Conservation (phyloP, 23 red algal species). For the Agarophyton chilense region DNA sequence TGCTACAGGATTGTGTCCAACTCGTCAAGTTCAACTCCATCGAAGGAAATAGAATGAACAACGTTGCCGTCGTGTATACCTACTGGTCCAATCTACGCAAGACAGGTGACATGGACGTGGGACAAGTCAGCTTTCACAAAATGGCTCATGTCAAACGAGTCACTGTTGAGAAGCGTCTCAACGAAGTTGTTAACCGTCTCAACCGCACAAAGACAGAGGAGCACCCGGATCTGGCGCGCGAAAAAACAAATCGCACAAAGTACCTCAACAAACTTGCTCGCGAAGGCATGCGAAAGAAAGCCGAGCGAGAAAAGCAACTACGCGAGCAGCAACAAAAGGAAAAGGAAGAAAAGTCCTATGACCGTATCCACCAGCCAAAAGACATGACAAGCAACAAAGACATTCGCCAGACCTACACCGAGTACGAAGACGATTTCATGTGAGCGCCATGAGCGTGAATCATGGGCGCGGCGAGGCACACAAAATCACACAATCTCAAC, state of each 20-base stretch:
- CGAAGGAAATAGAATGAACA: slow-evolving; percentile 88
- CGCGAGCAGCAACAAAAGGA: slow-evolving; percentile 62
- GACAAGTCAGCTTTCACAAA: slow-evolving; percentile 91
- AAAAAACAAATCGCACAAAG: slow-evolving; percentile 67
- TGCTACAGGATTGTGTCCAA: slow-evolving; percentile 86
- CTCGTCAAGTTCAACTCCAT: slow-evolving; percentile 96
- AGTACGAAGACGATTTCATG: slow-evolving; percentile 74
- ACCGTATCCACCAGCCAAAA: slow-evolving; percentile 48
- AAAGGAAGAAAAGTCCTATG: slow-evolving; percentile 58
- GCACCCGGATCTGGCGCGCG: slow-evolving; percentile 65
- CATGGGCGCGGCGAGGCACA: neutral
- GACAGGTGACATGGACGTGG: slow-evolving; percentile 92
- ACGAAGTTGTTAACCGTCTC: slow-evolving; percentile 89
- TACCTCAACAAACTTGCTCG: slow-evolving; percentile 51
- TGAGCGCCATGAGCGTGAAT: neutral
- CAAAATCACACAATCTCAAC: neutral
- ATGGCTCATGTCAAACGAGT: slow-evolving; percentile 51
- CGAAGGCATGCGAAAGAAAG: slow-evolving; percentile 32
- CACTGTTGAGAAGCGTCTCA: slow-evolving; percentile 79
- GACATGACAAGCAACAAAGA: slow-evolving; percentile 77
- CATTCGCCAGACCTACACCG: slow-evolving; percentile 18
- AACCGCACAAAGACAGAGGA: slow-evolving; percentile 87
- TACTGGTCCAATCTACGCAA: slow-evolving; percentile 86
- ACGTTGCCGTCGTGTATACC: slow-evolving; percentile 84
- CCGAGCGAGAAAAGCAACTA: slow-evolving; percentile 38